A percentile compares a stretch with the other conserved stretches of the same genome.
Evolutionary conservation across 768 basidiomycete species (phyloP).

Genomic region (Psilocybe cyanescens): DNA sequence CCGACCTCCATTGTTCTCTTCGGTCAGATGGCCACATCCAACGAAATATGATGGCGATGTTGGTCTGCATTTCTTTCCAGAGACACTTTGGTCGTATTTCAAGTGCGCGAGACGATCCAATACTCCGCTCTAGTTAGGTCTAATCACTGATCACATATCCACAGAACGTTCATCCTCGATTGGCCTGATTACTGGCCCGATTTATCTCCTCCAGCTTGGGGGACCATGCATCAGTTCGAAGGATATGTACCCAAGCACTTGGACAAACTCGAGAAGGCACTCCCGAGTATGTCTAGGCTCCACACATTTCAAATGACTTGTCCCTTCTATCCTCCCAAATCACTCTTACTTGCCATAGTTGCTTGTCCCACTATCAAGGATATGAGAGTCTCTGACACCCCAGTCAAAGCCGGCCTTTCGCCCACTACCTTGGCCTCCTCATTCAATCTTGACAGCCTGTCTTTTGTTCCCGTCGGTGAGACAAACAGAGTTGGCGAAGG

Average conservation of each 20-base stretch:
- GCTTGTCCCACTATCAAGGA: slow-evolving; percentile 37
- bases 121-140: too few relatives aligned
- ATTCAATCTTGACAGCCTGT: slow-evolving; percentile 36
- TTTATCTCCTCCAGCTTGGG: slow-evolving; percentile 42
- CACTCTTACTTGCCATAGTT: slow-evolving; percentile 39
- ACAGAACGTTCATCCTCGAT: slow-evolving; percentile 39
- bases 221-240: slow-evolving; percentile 35
- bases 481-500: slow-evolving; percentile 46
- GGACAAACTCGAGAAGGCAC: slow-evolving; percentile 38
- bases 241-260: slow-evolving; percentile 39
- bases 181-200: slow-evolving; percentile 53
- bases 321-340: slow-evolving; percentile 42
- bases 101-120: slow-evolving; percentile 22
- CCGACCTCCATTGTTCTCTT: slow-evolving; percentile 29
- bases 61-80: slow-evolving; percentile 44
- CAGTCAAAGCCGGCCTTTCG: slow-evolving; percentile 37
- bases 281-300: slow-evolving; percentile 39
- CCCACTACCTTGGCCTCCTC: slow-evolving; percentile 29
- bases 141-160: neutral
- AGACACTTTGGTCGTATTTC: slow-evolving; percentile 39
- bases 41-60: slow-evolving; percentile 36
- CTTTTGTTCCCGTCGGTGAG: slow-evolving; percentile 43
- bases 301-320: slow-evolving; percentile 39
- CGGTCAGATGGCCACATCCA: slow-evolving; percentile 44
- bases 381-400: slow-evolving; percentile 42